Evolutionary conservation across 768 basidiomycete species (phyloP).

Genomic region (Russula sp.): DNA sequence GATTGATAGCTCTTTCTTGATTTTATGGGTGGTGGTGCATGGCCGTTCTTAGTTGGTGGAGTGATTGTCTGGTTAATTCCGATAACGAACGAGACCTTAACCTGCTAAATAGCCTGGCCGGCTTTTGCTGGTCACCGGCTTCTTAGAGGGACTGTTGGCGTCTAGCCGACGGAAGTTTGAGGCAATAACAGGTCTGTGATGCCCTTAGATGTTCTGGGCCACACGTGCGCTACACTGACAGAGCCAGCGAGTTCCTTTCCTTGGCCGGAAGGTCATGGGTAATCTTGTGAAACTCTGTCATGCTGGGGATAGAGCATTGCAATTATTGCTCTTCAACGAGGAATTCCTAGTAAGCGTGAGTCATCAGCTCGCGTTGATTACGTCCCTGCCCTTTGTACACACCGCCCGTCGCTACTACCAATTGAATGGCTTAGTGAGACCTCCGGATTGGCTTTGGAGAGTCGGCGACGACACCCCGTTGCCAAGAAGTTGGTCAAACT

Average conservation of each 20-base stretch:
- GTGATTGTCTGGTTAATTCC: constrained; percentile 97
- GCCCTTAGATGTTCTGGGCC: constrained; percentile 59
- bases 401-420: constrained; percentile 87
- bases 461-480: constrained; percentile 31
- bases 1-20: constrained; percentile 71
- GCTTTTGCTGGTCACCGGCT: constrained; percentile 64
- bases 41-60: constrained; percentile 79
- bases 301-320: constrained; percentile 86
- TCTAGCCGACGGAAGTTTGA: constrained; percentile 90
- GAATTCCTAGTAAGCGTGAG: constrained; percentile 85
- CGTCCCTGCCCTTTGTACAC: constrained; percentile 89
- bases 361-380: constrained; percentile 87
- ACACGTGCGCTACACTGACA: constrained; percentile 85
- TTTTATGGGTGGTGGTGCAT: constrained; percentile 81
- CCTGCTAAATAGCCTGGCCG: constrained; percentile 84
- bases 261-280: constrained; percentile 69
- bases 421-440: constrained; percentile 89
- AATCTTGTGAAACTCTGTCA: constrained; percentile 75
- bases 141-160: constrained; percentile 40
- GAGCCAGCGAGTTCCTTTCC: constrained; percentile 77
- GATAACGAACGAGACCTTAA: constrained; percentile 93
- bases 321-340: constrained; percentile 90
- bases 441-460: constrained; percentile 55
- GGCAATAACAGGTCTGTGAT: constrained; percentile 41
- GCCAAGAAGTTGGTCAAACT: constrained; percentile 36